These are phyloP conservation scores for Cystofilobasidium ferigula DNA, from an alignment of 768 basidiomycete species.

Conservation along the genomic window DNA sequence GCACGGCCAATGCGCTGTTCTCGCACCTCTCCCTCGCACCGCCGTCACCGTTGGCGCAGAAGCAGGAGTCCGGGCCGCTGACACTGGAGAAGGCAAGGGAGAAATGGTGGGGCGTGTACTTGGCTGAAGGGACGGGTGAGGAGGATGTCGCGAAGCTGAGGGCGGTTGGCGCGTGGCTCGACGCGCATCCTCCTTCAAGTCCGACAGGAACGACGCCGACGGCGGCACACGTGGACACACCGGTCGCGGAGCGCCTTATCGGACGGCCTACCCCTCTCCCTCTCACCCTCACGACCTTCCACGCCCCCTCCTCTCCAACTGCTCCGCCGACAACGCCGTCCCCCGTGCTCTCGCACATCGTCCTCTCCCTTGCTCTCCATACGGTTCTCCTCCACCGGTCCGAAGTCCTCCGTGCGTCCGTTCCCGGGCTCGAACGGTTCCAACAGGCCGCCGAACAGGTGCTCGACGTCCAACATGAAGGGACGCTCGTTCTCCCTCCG, in stretches of 20 bases:
- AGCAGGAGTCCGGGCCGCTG: neutral
- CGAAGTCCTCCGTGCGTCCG: slow-evolving; percentile 55
- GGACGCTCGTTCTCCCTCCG: slow-evolving; percentile 46
- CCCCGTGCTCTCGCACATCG: slow-evolving; percentile 61
- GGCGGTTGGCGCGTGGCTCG: slow-evolving; percentile 25
- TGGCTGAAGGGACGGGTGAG: neutral
- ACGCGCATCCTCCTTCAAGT: slow-evolving; percentile 41
- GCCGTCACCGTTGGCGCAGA: neutral
- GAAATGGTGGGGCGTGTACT: neutral
- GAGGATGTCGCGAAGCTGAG: neutral
- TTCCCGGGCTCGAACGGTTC: slow-evolving; percentile 75
- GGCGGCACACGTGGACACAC: neutral
- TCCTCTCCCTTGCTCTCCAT: slow-evolving; percentile 74
- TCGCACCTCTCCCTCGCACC: slow-evolving; percentile 58
- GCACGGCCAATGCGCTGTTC: slow-evolving; percentile 90
- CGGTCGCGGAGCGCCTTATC: neutral
- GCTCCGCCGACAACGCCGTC: neutral
- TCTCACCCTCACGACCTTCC: neutral
- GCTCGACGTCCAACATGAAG: slow-evolving; percentile 58
- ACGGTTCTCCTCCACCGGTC: slow-evolving; percentile 59
- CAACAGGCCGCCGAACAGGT: slow-evolving; percentile 72
- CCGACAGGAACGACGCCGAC: neutral
- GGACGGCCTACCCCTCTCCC: neutral
- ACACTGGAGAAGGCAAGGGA: neutral
- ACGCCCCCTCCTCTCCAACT: neutral